Evolutionary conservation across 2,329 filamentous ascomycete species (phyloP).

Genomic region (Coniella lustricola): DNA sequence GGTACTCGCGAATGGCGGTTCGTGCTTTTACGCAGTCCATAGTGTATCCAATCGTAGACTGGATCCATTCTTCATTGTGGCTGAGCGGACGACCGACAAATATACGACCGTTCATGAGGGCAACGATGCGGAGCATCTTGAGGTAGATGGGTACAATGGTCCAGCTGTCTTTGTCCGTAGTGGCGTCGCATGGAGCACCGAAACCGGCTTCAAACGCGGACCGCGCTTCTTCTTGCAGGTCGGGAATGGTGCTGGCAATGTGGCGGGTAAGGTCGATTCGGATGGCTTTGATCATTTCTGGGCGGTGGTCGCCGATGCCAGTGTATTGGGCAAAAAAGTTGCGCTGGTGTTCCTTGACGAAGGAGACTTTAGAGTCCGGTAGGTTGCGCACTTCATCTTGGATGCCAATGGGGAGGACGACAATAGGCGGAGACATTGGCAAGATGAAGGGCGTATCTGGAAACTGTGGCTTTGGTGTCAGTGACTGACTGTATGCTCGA

Average conservation of each 20-base stretch:
- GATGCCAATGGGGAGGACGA: background rate
- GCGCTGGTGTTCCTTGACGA: background rate
- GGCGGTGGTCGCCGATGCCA: background rate
- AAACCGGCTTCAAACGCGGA: background rate
- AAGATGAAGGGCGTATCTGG: background rate
- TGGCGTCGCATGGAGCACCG: too few species aligned
- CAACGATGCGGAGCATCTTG: slow-evolving; percentile 3
- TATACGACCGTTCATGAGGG: slow-evolving; percentile 24
- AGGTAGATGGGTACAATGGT: background rate
- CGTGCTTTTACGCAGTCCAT: slow-evolving; percentile 29
- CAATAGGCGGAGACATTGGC: background rate
- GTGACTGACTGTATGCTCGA: too few species aligned
- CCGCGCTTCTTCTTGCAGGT: background rate
- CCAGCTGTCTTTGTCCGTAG: background rate
- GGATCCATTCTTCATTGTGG: slow-evolving; percentile 40
- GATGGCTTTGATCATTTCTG: background rate
- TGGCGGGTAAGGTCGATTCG: background rate
- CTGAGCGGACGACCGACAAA: slow-evolving; percentile 40
- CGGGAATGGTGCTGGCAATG: background rate
- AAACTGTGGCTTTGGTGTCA: too few species aligned
- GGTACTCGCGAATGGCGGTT: slow-evolving; percentile 29
- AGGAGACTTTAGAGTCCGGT: background rate
- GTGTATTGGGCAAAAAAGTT: background rate
- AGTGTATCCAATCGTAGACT: slow-evolving; percentile 35
- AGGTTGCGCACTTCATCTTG: background rate